Conservation (phyloP, 371 early-diverging fungal genomes). For the Apophysomyces sp. region DNA sequence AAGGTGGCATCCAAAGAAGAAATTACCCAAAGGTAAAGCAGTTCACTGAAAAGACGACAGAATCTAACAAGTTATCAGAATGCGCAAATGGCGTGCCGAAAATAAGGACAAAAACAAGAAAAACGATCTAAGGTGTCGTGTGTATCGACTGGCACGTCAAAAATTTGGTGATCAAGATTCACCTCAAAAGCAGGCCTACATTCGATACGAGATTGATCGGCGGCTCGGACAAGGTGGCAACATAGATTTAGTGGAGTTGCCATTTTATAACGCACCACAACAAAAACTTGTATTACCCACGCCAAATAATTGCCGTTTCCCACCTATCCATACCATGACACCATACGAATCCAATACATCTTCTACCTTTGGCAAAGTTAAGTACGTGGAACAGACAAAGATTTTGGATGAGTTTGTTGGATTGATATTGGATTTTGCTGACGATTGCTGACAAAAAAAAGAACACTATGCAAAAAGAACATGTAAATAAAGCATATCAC, state of each 20-base stretch:
- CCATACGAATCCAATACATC: not conserved
- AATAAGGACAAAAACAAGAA: constrained; percentile 60
- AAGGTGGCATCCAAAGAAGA: constrained; percentile 45
- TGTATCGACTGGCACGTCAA: constrained; percentile 62
- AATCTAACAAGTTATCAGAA: constrained; percentile 17
- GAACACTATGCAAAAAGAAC: not conserved
- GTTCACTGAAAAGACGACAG: not conserved
- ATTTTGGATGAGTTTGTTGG: constrained; percentile 28
- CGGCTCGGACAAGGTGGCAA: constrained; percentile 24
- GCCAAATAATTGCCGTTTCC: not conserved
- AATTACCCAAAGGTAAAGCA: constrained; percentile 41
- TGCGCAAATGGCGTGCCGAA: constrained; percentile 60
- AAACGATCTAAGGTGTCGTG: constrained; percentile 68
- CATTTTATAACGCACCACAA: not conserved
- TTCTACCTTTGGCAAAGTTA: not conserved
- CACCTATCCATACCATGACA: not conserved
- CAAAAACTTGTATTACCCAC: not conserved
- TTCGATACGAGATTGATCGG: constrained; percentile 55
- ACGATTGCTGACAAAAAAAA: constrained; percentile 6
- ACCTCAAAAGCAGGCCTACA: constrained; percentile 56
- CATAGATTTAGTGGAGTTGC: not conserved
- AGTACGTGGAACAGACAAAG: constrained; percentile 19
- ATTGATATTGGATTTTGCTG: constrained; percentile 21
- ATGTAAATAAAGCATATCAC: not conserved
- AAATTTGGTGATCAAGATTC: constrained; percentile 59